phyloP scores from a whole-genome alignment of 768 basidiomycete species.

The Amyloporia xantha region DNA sequence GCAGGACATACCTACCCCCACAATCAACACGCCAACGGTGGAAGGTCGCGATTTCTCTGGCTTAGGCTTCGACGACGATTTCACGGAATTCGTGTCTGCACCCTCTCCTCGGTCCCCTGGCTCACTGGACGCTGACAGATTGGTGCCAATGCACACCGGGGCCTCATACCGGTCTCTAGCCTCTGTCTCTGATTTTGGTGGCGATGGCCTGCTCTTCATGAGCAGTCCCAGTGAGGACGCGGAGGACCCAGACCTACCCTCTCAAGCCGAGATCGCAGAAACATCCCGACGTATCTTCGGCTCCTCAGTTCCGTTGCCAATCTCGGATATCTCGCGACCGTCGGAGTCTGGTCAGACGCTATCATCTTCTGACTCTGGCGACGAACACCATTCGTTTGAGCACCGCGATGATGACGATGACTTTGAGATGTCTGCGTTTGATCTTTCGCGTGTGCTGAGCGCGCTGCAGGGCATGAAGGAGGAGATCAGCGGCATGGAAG shows the following conservation, averaged over 20 bases:
- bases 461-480: conserved; percentile 65
- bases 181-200: conserved; percentile 54
- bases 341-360: neutral
- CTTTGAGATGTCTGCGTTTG: conserved; percentile 36
- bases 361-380: neutral
- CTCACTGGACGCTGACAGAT: conserved; percentile 9
- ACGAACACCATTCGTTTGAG: conserved; percentile 10
- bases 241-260: conserved; percentile 21
- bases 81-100: conserved; percentile 70
- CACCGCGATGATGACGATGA: conserved; percentile 16
- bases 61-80: conserved; percentile 70
- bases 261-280: conserved; percentile 24
- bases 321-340: neutral
- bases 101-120: conserved; percentile 17
- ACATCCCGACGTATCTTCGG: conserved; percentile 26
- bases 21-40: conserved; percentile 13
- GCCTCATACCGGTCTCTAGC: conserved; percentile 46
- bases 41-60: conserved; percentile 2
- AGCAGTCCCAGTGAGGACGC: conserved; percentile 1
- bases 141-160: conserved; percentile 23
- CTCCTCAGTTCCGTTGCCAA: conserved; percentile 6
- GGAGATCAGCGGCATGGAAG: conserved; percentile 62
- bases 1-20: conserved; percentile 17
- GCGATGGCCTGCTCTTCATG: conserved; percentile 34
- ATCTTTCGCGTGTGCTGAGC: conserved; percentile 52